A percentile compares a stretch with the other conserved stretches of the same genome.
Evolutionary conservation across 805 yeast genomes (phyloP).

Genomic region (Saccharomycopsis olivae): DNA sequence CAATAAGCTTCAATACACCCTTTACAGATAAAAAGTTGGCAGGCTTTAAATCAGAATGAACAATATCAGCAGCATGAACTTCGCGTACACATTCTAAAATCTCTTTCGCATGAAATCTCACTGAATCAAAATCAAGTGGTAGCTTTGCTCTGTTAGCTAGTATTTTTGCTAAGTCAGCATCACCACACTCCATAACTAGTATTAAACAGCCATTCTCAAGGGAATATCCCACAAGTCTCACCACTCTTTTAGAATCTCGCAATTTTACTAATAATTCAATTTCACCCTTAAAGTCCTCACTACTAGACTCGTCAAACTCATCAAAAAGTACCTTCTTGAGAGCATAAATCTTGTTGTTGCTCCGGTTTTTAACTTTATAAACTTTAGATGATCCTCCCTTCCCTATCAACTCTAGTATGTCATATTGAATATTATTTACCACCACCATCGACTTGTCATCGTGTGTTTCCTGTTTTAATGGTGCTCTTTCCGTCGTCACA

Average conservation of each 20-base stretch:
- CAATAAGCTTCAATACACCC: constrained; percentile 80
- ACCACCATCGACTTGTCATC: not conserved
- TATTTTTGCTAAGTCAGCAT: constrained; percentile 78
- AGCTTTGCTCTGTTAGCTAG: constrained; percentile 42
- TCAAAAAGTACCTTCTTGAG: constrained; percentile 73
- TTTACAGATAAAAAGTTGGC: constrained; percentile 70
- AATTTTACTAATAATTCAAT: constrained; percentile 61
- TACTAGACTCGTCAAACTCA: constrained; percentile 66
- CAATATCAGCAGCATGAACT: constrained; percentile 81
- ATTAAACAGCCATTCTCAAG: constrained; percentile 51
- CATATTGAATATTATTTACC: constrained; percentile 60
- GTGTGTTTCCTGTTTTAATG: constrained; percentile 20
- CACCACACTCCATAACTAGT: constrained; percentile 92
- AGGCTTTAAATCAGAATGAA: constrained; percentile 70
- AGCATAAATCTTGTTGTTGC: constrained; percentile 54
- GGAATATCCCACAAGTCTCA: constrained; percentile 65
- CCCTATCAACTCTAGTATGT: constrained; percentile 69
- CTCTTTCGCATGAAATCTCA: constrained; percentile 69
- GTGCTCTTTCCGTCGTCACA: constrained; percentile 15
- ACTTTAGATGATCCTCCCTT: constrained; percentile 92
- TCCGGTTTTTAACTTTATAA: constrained; percentile 52
- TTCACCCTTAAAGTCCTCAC: constrained; percentile 81
- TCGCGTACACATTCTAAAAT: constrained; percentile 73
- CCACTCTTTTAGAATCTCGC: constrained; percentile 58
- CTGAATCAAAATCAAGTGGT: constrained; percentile 62